These are phyloP conservation scores for Blepharisma stoltei DNA, from an alignment of 73 alveolate genomes.

Conservation along the genomic window DNA sequence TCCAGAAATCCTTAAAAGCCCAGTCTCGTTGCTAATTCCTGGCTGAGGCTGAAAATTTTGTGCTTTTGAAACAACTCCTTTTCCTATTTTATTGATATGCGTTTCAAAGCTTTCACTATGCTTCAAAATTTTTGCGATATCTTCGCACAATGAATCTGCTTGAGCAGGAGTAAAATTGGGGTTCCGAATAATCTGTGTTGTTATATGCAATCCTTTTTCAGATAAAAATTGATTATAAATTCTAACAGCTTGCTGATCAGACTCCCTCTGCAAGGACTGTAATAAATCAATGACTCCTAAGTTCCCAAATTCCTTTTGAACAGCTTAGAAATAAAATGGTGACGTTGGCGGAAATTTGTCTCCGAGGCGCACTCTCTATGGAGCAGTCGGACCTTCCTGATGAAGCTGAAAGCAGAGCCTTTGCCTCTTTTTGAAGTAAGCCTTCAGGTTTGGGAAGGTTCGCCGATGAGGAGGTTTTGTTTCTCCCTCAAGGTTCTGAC, in stretches of 20 bases:
- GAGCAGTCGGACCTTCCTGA: too few species aligned
- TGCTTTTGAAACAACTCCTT: not conserved
- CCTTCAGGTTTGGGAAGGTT: too few species aligned
- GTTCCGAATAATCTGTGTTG: too few species aligned
- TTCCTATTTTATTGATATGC: constrained; percentile 6
- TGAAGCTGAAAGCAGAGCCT: too few species aligned
- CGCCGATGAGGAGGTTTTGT: too few species aligned
- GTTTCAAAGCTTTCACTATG: constrained; percentile 25
- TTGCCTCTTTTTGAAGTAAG: too few species aligned
- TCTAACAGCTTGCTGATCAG: constrained; percentile 1
- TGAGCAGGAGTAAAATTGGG: not conserved
- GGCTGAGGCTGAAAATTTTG: not conserved
- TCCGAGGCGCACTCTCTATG: too few species aligned
- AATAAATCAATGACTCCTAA: not conserved
- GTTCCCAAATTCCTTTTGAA: not conserved
- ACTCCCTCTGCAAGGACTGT: constrained; percentile 1
- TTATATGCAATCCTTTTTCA: not conserved
- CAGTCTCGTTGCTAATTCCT: not conserved
- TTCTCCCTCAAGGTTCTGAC: too few species aligned
- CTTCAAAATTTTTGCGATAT: not conserved
- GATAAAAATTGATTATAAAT: not conserved
- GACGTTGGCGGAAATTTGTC: too few species aligned
- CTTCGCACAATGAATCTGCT: constrained; percentile 1
- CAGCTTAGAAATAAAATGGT: too few species aligned
- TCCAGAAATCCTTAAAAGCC: not conserved